These are phyloP conservation scores for Lobulomyces angularis DNA, from an alignment of 192 early-diverging fungal species.

Conservation along the genomic window DNA sequence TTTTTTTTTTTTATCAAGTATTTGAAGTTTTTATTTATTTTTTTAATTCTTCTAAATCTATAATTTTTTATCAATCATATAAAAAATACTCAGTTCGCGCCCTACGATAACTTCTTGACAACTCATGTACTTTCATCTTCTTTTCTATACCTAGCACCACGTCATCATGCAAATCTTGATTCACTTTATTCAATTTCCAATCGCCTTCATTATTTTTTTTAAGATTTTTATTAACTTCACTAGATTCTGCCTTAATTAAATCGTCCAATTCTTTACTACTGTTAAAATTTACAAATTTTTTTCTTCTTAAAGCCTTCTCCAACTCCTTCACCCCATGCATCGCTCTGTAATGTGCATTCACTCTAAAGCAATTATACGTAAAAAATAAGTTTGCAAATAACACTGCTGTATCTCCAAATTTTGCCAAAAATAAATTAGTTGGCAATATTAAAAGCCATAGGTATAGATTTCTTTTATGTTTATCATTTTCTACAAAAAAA, in stretches of 20 bases:
- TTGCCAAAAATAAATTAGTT: conserved; percentile 20
- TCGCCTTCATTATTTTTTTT: no score
- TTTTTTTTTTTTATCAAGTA: no score
- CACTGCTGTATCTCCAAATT: conserved; percentile 19
- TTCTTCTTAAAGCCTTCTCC: conserved; percentile 18
- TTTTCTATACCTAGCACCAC: conserved; percentile 23
- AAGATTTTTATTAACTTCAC: conserved; percentile 4
- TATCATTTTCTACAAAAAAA: conserved; percentile 8
- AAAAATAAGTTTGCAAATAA: conserved; percentile 27
- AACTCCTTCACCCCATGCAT: conserved; percentile 13
- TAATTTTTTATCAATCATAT: no score
- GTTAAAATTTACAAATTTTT: conserved; percentile 21
- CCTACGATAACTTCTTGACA: conserved; percentile 23
- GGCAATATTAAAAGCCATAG: conserved; percentile 23
- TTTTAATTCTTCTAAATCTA: no score
- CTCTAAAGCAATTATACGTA: conserved; percentile 33
- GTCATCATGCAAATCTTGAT: conserved; percentile 33
- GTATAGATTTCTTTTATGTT: conserved; percentile 14
- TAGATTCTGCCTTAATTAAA: not conserved
- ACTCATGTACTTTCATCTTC: conserved; percentile 24
- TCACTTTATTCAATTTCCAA: no score
- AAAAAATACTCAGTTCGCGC: conserved; percentile 23
- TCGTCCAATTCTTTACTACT: conserved; percentile 13
- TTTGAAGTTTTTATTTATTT: no score
- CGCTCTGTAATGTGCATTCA: conserved; percentile 22